Conservation (phyloP, 192 early-diverging fungal genomes). For the Backusella morwellensis region DNA sequence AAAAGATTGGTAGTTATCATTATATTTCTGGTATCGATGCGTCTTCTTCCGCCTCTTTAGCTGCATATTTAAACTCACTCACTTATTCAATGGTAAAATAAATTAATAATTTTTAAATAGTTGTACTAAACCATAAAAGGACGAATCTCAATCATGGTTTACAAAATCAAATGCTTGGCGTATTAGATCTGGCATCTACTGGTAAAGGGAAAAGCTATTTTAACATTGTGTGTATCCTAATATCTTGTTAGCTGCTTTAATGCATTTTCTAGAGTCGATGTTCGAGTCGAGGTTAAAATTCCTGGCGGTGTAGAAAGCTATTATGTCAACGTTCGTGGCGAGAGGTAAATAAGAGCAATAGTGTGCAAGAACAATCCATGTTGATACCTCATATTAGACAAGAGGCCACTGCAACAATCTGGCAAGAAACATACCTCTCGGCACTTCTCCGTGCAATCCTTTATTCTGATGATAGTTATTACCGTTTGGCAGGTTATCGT, state of each 20-base stretch:
- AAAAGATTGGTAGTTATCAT: constrained; percentile 82
- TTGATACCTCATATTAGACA: constrained; percentile 39
- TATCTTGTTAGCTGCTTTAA: constrained; percentile 81
- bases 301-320: constrained; percentile 98
- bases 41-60: constrained; percentile 94
- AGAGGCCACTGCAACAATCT: constrained; percentile 76
- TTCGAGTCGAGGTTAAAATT: constrained; percentile 96
- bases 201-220: constrained; percentile 31
- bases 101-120: neutral
- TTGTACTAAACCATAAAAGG: constrained; percentile 35
- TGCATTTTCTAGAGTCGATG: constrained; percentile 94
- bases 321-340: constrained; percentile 84
- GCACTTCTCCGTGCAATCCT: constrained; percentile 87
- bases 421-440: constrained; percentile 90
- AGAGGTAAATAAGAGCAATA: constrained; percentile 51
- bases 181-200: constrained; percentile 65
- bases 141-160: constrained; percentile 67
- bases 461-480: constrained; percentile 86
- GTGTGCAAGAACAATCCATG: neutral
- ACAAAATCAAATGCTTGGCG: constrained; percentile 60
- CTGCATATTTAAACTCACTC: constrained; percentile 96
- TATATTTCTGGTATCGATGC: constrained; percentile 81
- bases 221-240: neutral
- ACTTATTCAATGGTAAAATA: constrained; percentile 78
- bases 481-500: constrained; percentile 85